phyloP scores from a whole-genome alignment of 1,139 yeast genomes.

The Diutina siamensis region DNA sequence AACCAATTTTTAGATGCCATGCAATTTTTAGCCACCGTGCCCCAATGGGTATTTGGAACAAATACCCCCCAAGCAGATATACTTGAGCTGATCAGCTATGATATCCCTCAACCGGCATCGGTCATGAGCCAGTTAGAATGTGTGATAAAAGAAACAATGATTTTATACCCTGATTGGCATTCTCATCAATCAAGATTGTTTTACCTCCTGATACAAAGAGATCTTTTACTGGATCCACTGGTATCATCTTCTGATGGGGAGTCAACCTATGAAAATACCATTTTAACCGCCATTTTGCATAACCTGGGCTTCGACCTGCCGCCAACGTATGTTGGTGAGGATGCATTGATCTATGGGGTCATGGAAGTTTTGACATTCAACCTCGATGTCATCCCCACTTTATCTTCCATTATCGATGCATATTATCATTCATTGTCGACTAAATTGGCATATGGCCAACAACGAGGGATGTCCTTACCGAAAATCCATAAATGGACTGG shows the following conservation, averaged over 20 bases:
- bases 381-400: neutral
- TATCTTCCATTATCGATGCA: neutral
- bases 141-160: neutral
- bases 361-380: conserved; percentile 3
- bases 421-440: neutral
- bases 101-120: neutral
- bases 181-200: neutral
- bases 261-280: neutral
- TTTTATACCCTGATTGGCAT: neutral
- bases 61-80: neutral
- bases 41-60: neutral
- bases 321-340: neutral
- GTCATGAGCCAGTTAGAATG: neutral
- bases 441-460: neutral
- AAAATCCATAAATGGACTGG: no score
- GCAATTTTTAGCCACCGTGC: neutral
- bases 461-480: neutral
- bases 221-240: neutral
- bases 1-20: neutral
- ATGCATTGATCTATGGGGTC: neutral
- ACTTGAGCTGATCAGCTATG: neutral
- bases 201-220: neutral
- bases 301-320: neutral
- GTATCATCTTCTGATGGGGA: neutral
- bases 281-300: neutral